These are phyloP conservation scores for Rhodotorula sp. DNA, from an alignment of 1,284 basidiomycete genomes.

Conservation along the genomic window DNA sequence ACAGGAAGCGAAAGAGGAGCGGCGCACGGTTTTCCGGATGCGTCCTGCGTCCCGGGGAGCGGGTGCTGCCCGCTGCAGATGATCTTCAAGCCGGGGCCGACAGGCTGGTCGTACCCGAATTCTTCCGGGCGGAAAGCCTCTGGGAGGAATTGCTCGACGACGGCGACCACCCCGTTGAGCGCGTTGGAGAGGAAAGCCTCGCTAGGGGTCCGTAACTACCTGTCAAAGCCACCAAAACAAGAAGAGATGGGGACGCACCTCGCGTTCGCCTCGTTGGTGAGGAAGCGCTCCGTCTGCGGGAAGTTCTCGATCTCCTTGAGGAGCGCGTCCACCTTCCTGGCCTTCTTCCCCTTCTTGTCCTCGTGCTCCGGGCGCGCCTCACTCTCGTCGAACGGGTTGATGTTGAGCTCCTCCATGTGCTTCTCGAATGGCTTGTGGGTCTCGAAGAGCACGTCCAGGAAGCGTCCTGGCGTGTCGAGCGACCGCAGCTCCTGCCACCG, in stretches of 20 bases:
- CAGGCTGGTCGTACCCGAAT: not conserved
- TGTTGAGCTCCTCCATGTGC: too few species aligned
- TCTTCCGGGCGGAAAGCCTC: too few species aligned
- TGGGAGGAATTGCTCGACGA: not conserved
- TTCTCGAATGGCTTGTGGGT: too few species aligned
- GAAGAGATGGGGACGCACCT: not conserved
- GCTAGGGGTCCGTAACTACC: not conserved
- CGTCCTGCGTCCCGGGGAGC: not conserved
- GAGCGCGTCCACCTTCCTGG: not conserved
- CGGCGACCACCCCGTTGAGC: not conserved
- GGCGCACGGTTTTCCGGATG: not conserved
- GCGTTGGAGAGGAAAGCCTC: constrained; percentile 4
- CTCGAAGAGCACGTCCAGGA: not conserved
- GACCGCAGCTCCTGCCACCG: not conserved
- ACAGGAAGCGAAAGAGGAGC: not conserved
- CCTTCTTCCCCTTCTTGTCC: too few species aligned
- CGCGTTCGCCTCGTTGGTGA: constrained; percentile 4
- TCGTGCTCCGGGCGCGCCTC: too few species aligned
- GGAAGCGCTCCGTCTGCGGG: not conserved
- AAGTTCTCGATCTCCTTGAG: not conserved
- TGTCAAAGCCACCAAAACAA: not conserved
- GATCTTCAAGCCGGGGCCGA: not conserved
- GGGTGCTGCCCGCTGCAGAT: constrained; percentile 1
- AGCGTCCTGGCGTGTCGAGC: not conserved
- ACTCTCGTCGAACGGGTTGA: not conserved